These are phyloP conservation scores for Kodamaea plutei DNA, from an alignment of 1,139 yeast genomes.

Conservation along the genomic window DNA sequence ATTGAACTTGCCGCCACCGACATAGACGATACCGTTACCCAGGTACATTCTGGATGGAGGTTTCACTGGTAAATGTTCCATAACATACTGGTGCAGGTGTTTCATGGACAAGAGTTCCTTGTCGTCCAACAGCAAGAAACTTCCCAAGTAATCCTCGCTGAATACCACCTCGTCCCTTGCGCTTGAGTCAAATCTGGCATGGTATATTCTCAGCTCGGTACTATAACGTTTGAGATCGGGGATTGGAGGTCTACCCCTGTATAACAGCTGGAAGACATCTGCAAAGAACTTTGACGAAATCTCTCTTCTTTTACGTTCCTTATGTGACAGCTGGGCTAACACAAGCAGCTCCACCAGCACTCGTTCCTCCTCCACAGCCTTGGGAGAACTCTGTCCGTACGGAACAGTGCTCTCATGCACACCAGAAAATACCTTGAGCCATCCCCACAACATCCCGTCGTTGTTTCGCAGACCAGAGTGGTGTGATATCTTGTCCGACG, in stretches of 20 bases:
- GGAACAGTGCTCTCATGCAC: conserved; percentile 19
- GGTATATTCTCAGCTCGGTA: conserved; percentile 40
- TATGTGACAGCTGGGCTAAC: conserved; percentile 2
- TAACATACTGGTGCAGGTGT: conserved; percentile 50
- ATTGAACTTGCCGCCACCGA: conserved; percentile 77
- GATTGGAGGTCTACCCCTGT: conserved; percentile 36
- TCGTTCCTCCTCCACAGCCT: conserved; percentile 1
- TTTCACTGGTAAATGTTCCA: conserved; percentile 44
- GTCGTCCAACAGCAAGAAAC: conserved; percentile 49
- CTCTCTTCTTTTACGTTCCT: conserved; percentile 7
- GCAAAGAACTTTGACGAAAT: conserved; percentile 25
- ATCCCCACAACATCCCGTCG: conserved; percentile 1
- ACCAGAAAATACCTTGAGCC: no score
- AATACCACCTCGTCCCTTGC: conserved; percentile 21
- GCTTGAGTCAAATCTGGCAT: conserved; percentile 44
- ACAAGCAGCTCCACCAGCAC: conserved; percentile 5
- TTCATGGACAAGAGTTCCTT: conserved; percentile 46
- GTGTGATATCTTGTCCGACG: conserved; percentile 5
- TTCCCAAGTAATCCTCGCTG: conserved; percentile 46
- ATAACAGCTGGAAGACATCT: conserved; percentile 32
- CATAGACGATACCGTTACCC: conserved; percentile 79
- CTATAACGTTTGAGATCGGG: conserved; percentile 31
- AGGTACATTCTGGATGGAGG: conserved; percentile 47
- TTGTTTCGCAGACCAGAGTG: conserved; percentile 1
- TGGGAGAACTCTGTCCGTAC: conserved; percentile 11